These are phyloP conservation scores for Lojkania enalia DNA, from an alignment of 2,329 filamentous ascomycete genomes.

Conservation along the genomic window DNA sequence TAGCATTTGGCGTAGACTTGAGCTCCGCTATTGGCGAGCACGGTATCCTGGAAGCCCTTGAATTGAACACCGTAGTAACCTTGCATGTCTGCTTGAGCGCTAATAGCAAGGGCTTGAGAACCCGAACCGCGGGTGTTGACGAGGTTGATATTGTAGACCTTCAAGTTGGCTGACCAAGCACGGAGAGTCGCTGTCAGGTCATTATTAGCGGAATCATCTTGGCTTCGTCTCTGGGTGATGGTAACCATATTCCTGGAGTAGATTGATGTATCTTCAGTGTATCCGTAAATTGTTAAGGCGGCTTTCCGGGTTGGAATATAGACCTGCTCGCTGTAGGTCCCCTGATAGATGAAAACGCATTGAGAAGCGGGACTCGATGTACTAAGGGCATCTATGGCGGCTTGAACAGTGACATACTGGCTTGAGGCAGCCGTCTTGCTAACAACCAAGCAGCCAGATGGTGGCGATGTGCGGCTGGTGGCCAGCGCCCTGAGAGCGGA, in stretches of 20 bases:
- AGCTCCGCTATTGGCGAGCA: constrained; percentile 50
- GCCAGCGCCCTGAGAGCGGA: constrained; percentile 20
- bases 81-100: constrained; percentile 55
- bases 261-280: constrained; percentile 54
- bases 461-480: constrained; percentile 49
- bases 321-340: constrained; percentile 65
- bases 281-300: constrained; percentile 61
- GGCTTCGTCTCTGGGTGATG: constrained; percentile 53
- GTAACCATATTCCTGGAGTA: constrained; percentile 63
- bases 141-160: constrained; percentile 66
- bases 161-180: constrained; percentile 55
- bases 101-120: constrained; percentile 58
- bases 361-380: constrained; percentile 54
- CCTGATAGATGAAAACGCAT: constrained; percentile 65
- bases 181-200: constrained; percentile 59
- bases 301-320: constrained; percentile 54
- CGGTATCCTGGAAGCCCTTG: constrained; percentile 61
- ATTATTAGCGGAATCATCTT: constrained; percentile 54
- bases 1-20: constrained; percentile 61
- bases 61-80: constrained; percentile 62
- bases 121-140: constrained; percentile 50
- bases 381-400: constrained; percentile 62
- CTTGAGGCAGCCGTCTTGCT: constrained; percentile 39
- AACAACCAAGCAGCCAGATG: constrained; percentile 57
- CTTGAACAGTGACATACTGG: constrained; percentile 56